A percentile compares a stretch with the other conserved stretches of the same genome.
phyloP scores from a whole-genome alignment of 495 filamentous ascomycete genomes.

The Cudoniella acicularis region DNA sequence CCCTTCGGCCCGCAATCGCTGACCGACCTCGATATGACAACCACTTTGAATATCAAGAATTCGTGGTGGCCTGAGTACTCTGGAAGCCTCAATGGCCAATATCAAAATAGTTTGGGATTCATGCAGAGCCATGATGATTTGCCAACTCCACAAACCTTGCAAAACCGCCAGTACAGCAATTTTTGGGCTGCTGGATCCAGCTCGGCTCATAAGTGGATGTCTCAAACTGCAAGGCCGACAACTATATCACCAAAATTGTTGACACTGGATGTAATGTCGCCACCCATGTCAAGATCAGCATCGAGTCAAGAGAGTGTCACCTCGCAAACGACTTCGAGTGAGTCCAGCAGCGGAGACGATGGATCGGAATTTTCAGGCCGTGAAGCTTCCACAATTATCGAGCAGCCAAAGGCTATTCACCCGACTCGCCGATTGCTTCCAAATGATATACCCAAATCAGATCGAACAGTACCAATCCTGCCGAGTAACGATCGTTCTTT shows the following conservation, averaged over 20 bases:
- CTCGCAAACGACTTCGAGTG: slow-evolving; percentile 5
- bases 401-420: slow-evolving; percentile 1
- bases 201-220: slow-evolving; percentile 12
- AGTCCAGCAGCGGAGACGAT: slow-evolving; percentile 9
- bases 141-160: slow-evolving; percentile 2
- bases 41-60: neutral
- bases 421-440: slow-evolving; percentile 15
- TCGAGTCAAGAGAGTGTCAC: slow-evolving; percentile 16
- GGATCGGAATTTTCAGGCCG: slow-evolving; percentile 7
- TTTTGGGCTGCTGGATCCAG: slow-evolving; percentile 2
- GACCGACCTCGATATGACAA: neutral
- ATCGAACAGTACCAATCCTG: slow-evolving; percentile 2
- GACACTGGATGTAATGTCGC: slow-evolving; percentile 12
- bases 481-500: slow-evolving; percentile 8
- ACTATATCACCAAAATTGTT: slow-evolving; percentile 23
- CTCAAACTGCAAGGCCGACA: neutral
- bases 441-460: slow-evolving; percentile 1
- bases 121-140: slow-evolving; percentile 5
- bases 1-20: slow-evolving; percentile 9
- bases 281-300: slow-evolving; percentile 15
- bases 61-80: slow-evolving; percentile 13
- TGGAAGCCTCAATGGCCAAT: neutral
- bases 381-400: slow-evolving; percentile 3
- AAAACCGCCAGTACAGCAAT: slow-evolving; percentile 4
- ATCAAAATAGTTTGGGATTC: slow-evolving; percentile 1